These are phyloP conservation scores for Vachellia collinsii DNA, from an alignment of 306 rosid genomes.

Conservation along the genomic window DNA sequence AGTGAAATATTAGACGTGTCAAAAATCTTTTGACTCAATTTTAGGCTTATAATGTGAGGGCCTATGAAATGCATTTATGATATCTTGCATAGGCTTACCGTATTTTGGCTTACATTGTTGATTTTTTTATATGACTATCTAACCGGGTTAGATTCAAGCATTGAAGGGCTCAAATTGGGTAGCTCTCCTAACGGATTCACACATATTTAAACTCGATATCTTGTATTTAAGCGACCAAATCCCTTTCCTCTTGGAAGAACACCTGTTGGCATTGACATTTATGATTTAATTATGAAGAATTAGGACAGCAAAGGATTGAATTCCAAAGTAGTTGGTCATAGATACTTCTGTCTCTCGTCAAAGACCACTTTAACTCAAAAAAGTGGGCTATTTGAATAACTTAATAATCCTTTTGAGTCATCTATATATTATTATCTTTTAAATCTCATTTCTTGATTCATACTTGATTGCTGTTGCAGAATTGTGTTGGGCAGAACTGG, in stretches of 20 bases:
- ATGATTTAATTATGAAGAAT: not conserved
- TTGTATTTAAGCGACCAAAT: too few species aligned
- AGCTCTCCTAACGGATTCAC: too few species aligned
- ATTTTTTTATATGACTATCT: too few species aligned
- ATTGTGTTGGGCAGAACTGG: slow-evolving; percentile 78
- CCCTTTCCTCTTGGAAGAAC: too few species aligned
- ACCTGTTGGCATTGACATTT: not conserved
- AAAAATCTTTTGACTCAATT: not conserved
- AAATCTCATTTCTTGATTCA: not conserved
- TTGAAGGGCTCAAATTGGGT: too few species aligned
- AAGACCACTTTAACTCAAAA: not conserved
- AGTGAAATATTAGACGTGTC: not conserved
- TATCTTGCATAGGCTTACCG: not conserved
- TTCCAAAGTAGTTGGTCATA: too few species aligned
- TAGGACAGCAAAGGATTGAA: not conserved
- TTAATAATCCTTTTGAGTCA: not conserved
- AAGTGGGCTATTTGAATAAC: not conserved
- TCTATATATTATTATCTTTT: not conserved
- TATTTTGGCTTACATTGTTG: not conserved
- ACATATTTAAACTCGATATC: too few species aligned
- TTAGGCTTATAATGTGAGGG: not conserved
- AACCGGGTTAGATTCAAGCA: too few species aligned
- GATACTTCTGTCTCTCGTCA: not conserved
- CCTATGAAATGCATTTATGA: not conserved
- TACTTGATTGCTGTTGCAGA: slow-evolving; percentile 58